Evolutionary conservation across 179 eudicot genomes (phyloP), one percentile per base, ranked within the genome.

Genomic region (Patellifolia procumbens): DNA sequence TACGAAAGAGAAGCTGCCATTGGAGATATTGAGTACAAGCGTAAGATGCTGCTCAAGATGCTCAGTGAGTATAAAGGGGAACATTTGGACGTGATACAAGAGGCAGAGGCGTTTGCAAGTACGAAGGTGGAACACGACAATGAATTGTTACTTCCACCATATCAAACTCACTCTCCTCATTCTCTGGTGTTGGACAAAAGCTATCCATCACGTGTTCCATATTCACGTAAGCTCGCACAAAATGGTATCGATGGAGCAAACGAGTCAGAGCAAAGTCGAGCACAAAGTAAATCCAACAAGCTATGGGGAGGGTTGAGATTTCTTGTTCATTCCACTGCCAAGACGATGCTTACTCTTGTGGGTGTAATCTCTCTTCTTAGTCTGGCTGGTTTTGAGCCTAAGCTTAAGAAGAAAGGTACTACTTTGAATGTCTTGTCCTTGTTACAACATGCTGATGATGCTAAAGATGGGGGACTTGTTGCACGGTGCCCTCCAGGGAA

Each of bases 91-190:
- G 93, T 92, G 72, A 83, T 94, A 82, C 81, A 71, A 3, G 97
- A 94, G 71, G 97, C 98, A 39, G 83, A 88, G 64, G 84, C 88
- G 65, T 94, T 94, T 82, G 97, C 94, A 17, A 85, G 97, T 70
- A 86, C 87, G 84, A 84, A 90, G 73, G 95, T 91, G n/a, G 94
- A 89, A 26, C 91, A 79, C 17, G 86, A 85, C 77, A 89, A 82
- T 20, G 94, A 91, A 76, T 90, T 92, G 61, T 86, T 92, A 48
- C 97, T 91, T 78, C 93, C 97, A 7, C 97, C 98, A 0, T 94
- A 88, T 80, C 90, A 90, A 62, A 83, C 85, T 67, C 85, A 73
- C 9, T 81, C 87, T 39, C 76, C 90, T 49, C 77, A 60, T 39
- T 75, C 92, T 64, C 69, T 82, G n/a, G 68, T 72, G 4, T 72